These are phyloP conservation scores for Alliaria petiolata DNA, from an alignment of 345 rosid species.

Conservation along the genomic window DNA sequence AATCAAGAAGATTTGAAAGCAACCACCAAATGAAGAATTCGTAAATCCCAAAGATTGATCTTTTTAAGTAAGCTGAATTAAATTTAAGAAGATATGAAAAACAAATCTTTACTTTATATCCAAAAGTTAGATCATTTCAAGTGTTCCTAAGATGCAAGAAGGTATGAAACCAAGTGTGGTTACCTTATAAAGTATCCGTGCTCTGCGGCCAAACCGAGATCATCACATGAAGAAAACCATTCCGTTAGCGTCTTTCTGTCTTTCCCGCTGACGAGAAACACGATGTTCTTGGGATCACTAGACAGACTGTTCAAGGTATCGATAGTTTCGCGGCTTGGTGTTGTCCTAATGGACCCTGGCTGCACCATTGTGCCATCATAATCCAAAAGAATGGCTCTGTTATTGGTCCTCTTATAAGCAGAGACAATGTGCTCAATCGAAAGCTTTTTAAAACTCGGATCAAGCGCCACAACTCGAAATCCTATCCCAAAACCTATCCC, in stretches of 20 bases:
- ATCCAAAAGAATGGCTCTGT: constrained; percentile 83
- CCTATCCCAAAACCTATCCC: constrained; percentile 95
- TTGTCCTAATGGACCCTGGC: constrained; percentile 50
- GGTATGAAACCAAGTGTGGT: neutral
- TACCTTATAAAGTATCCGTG: constrained; percentile 84
- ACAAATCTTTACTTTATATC: neutral
- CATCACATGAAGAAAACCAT: constrained; percentile 74
- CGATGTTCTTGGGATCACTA: constrained; percentile 71
- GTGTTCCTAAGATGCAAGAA: neutral
- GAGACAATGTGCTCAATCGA: constrained; percentile 86
- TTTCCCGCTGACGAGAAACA: constrained; percentile 83
- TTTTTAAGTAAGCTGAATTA: neutral
- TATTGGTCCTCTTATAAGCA: constrained; percentile 76
- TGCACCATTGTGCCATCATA: constrained; percentile 79
- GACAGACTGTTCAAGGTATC: constrained; percentile 61
- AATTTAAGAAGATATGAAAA: neutral
- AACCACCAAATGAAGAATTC: too few species aligned
- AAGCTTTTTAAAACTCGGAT: constrained; percentile 87
- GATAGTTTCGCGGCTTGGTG: constrained; percentile 55
- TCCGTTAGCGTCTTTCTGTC: constrained; percentile 58
- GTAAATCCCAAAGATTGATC: too few species aligned
- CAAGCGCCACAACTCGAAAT: constrained; percentile 83
- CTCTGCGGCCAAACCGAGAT: constrained; percentile 87
- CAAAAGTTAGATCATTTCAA: neutral
- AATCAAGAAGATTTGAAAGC: too few species aligned